phyloP scores from a whole-genome alignment of 345 rosid genomes.

The Carallia brachiata region DNA sequence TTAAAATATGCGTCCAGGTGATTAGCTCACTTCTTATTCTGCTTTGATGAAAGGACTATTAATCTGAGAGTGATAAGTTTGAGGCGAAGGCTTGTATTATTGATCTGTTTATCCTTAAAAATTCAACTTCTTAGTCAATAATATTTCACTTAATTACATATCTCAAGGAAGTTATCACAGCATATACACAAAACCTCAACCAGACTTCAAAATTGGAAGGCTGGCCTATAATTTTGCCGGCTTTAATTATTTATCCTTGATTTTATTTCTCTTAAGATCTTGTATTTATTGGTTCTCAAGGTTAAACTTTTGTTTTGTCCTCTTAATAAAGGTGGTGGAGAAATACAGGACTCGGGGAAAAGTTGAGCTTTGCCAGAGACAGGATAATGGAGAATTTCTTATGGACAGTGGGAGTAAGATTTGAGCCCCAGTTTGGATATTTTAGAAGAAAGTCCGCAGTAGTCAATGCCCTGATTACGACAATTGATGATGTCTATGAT shows the following conservation, averaged over 20 bases:
- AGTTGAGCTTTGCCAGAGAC: constrained; percentile 36
- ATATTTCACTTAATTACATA: too few relatives aligned
- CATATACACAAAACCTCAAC: not conserved
- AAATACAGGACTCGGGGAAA: constrained; percentile 21
- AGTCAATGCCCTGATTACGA: constrained; percentile 15
- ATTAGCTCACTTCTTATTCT: not conserved
- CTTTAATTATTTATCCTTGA: not conserved
- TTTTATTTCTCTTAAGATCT: not conserved
- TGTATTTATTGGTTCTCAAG: not conserved
- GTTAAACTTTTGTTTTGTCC: not conserved
- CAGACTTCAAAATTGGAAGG: not conserved
- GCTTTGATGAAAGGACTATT: too few relatives aligned
- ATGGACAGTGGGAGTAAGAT: constrained; percentile 27
- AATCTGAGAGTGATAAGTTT: too few relatives aligned
- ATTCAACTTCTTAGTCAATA: not conserved
- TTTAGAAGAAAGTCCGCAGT: constrained; percentile 29
- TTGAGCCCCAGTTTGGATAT: constrained; percentile 26
- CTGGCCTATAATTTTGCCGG: not conserved
- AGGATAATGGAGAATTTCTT: constrained; percentile 36
- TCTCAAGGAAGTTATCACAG: too few relatives aligned
- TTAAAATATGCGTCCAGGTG: constrained; percentile 34
- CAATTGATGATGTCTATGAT: constrained; percentile 42
- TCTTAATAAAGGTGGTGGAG: constrained; percentile 43
- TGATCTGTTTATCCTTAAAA: too few relatives aligned
- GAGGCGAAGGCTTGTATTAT: too few relatives aligned